phyloP scores from a whole-genome alignment of 129 eudicot genomes.

The Solidago caesia region DNA sequence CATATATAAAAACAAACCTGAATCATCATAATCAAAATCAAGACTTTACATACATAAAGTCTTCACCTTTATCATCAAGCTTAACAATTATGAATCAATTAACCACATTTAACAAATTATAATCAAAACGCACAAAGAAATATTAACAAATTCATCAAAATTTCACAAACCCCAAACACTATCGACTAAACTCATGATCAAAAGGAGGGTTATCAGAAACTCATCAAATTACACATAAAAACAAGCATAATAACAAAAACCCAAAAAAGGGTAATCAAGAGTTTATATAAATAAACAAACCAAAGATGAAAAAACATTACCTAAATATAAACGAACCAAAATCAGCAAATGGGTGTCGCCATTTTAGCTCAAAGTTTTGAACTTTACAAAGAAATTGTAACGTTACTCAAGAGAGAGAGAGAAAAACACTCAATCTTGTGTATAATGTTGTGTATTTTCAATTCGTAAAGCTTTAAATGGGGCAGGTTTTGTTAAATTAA shows the following conservation, averaged over 20 bases:
- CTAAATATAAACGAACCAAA: slow-evolving; percentile 29
- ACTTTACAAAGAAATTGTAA: slow-evolving; percentile 27
- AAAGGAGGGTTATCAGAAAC: not conserved
- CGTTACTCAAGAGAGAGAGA: slow-evolving; percentile 34
- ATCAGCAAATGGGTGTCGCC: slow-evolving; percentile 34
- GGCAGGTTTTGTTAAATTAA: not conserved
- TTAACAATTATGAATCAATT: not conserved
- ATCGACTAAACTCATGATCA: not conserved
- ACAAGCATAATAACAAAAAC: slow-evolving; percentile 4
- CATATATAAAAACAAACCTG: not conserved
- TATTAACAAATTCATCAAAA: not conserved
- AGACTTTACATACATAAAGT: not conserved
- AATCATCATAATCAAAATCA: slow-evolving; percentile 7
- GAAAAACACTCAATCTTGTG: slow-evolving; percentile 4
- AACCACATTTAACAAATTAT: slow-evolving; percentile 15
- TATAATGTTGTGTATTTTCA: slow-evolving; percentile 21
- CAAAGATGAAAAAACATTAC: slow-evolving; percentile 29
- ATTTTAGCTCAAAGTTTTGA: slow-evolving; percentile 23
- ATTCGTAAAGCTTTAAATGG: slow-evolving; percentile 52
- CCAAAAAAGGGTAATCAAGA: slow-evolving; percentile 8
- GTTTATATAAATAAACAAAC: slow-evolving; percentile 14
- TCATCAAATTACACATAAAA: slow-evolving; percentile 3
- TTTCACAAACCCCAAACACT: not conserved
- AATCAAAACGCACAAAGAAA: slow-evolving; percentile 1
- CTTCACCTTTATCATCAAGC: slow-evolving; percentile 15